These are phyloP conservation scores for Castanea crenata DNA, from an alignment of 306 rosid species.

Conservation along the genomic window DNA sequence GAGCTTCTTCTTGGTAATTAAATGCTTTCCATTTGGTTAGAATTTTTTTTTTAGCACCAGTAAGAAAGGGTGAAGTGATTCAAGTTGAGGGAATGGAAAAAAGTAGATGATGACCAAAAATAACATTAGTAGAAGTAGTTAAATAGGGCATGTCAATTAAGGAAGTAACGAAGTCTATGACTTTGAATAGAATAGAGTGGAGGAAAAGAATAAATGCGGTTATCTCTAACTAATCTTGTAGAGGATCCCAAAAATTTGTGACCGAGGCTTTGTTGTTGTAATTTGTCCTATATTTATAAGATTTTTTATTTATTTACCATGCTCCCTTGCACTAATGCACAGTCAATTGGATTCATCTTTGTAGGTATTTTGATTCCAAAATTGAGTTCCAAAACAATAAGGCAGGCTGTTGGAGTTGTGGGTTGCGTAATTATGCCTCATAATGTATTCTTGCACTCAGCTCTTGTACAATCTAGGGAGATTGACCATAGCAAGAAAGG, in stretches of 20 bases:
- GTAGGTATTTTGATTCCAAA: constrained; percentile 88
- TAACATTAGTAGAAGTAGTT: no score
- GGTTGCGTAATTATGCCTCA: constrained; percentile 99
- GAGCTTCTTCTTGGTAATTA: constrained; percentile 81
- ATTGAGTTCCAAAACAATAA: constrained; percentile 85
- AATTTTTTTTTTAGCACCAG: background rate
- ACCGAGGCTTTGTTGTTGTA: background rate
- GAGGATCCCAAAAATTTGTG: no score
- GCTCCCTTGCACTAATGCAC: constrained; percentile 16
- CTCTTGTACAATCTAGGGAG: constrained; percentile 89
- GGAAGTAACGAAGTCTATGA: no score
- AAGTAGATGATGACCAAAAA: no score
- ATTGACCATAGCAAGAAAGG: constrained; percentile 64
- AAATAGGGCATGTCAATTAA: no score
- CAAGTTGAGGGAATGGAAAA: no score
- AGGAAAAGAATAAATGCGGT: no score
- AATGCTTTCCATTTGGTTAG: constrained; percentile 10
- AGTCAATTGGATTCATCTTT: constrained; percentile 7
- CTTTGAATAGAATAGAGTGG: no score
- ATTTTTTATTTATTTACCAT: background rate
- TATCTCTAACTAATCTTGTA: no score
- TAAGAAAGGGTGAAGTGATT: no score
- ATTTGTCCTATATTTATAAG: constrained; percentile 1
- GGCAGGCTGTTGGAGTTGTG: constrained; percentile 94
- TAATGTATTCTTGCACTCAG: constrained; percentile 92